Conservation (phyloP, 73 alveolate genomes). For the Durusdinium trenchii region DNA sequence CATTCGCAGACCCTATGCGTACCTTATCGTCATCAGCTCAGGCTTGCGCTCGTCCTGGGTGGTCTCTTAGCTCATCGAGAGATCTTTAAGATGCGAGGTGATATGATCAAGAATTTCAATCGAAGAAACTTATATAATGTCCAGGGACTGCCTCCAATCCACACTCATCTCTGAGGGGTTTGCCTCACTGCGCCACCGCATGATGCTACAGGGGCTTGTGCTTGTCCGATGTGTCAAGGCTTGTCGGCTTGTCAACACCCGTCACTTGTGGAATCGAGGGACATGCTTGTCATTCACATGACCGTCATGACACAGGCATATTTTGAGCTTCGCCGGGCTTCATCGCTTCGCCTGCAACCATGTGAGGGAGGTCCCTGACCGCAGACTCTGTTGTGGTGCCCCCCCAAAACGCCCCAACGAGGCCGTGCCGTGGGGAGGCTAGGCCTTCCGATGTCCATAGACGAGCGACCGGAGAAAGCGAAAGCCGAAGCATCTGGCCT, state of each 20-base stretch:
- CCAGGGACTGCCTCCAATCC: neutral
- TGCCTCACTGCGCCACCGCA: constrained; percentile 47
- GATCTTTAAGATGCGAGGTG: neutral
- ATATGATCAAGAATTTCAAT: neutral
- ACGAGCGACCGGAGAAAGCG: no score
- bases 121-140: neutral
- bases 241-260: neutral
- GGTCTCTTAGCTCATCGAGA: neutral
- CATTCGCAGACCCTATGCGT: neutral
- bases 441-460: no score
- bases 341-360: neutral
- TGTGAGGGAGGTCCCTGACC: no score
- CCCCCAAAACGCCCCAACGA: no score
- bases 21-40: neutral
- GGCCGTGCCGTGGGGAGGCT: no score
- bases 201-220: constrained; percentile 24
- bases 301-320: no score
- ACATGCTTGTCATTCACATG: neutral
- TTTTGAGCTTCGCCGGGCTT: neutral
- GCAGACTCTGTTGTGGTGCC: neutral
- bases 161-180: neutral
- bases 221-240: constrained; percentile 54
- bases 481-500: no score
- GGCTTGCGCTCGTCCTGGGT: constrained; percentile 35
- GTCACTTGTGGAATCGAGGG: neutral